A percentile compares a stretch with the other conserved stretches of the same genome.
These are phyloP conservation scores for Pythium guiyangense DNA, from an alignment of 352 stramenopile species.

Conservation along the genomic window DNA sequence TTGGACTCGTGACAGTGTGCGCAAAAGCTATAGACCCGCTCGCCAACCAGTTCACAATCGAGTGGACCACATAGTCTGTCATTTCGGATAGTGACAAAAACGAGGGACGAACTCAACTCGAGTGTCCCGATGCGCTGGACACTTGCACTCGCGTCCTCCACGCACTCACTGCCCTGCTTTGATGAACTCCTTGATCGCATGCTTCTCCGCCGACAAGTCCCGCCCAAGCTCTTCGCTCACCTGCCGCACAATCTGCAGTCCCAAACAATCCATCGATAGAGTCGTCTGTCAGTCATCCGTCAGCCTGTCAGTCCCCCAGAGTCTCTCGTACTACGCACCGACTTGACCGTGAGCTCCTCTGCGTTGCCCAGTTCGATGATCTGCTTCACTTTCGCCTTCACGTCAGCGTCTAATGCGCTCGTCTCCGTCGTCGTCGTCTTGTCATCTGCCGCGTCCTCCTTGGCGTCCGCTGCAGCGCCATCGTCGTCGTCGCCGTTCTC, in stretches of 20 bases:
- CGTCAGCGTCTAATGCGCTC: conserved; percentile 34
- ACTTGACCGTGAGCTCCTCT: conserved; percentile 81
- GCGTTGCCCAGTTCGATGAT: conserved; percentile 77
- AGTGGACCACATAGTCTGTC: neutral
- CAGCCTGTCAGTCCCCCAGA: neutral
- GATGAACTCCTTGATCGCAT: conserved; percentile 81
- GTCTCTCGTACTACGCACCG: conserved; percentile 26
- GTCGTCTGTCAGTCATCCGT: neutral
- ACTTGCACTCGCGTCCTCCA: neutral
- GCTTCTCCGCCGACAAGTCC: conserved; percentile 68
- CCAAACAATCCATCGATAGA: neutral
- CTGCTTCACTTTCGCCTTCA: conserved; percentile 63
- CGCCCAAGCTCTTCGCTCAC: conserved; percentile 59
- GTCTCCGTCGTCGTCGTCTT: conserved; percentile 1
- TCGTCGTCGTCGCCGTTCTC: neutral
- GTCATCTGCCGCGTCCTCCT: neutral
- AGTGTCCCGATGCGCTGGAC: neutral
- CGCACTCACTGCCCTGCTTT: conserved; percentile 21
- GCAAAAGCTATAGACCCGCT: conserved; percentile 14
- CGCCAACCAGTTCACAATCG: conserved; percentile 1
- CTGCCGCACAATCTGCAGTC: conserved; percentile 59
- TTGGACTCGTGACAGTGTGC: neutral
- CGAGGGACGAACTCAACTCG: neutral
- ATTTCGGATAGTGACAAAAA: neutral
- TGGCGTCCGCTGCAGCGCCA: neutral